Percentiles rank a stretch among this genome's conserved stretches.
Evolutionary conservation across 352 stramenopile genomes (phyloP).

Genomic region (Globisporangium alternatum): DNA sequence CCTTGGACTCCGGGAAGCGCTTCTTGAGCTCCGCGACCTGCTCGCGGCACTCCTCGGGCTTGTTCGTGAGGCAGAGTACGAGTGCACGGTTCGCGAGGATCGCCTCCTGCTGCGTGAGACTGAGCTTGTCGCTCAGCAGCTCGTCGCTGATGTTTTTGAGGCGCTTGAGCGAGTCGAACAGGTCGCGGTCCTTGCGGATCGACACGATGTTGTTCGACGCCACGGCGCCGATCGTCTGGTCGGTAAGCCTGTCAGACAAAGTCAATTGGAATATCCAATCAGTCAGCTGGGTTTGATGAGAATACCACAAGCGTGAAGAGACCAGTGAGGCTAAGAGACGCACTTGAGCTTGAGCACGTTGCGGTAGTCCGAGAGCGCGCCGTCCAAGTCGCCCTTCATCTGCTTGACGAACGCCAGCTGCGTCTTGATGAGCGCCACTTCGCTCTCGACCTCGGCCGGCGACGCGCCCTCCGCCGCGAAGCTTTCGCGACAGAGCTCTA

Average conservation of each 20-base stretch:
- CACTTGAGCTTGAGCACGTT: constrained; percentile 83
- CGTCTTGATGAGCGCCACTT: constrained; percentile 69
- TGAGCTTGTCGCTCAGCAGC: constrained; percentile 62
- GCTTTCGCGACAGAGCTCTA: constrained; percentile 67
- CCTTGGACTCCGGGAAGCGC: constrained; percentile 57
- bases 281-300: not conserved
- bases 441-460: constrained; percentile 60
- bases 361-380: constrained; percentile 67
- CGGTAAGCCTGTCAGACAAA: constrained; percentile 37
- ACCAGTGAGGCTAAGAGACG: constrained; percentile 7
- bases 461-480: constrained; percentile 51
- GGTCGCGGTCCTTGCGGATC: constrained; percentile 71
- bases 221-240: constrained; percentile 59
- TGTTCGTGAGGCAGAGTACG: constrained; percentile 73
- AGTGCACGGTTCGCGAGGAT: constrained; percentile 75
- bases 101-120: constrained; percentile 54
- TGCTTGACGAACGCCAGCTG: constrained; percentile 81
- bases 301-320: not conserved
- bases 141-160: constrained; percentile 63
- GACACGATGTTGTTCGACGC: constrained; percentile 82
- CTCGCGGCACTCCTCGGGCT: constrained; percentile 68
- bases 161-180: constrained; percentile 84
- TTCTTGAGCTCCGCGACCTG: constrained; percentile 48
- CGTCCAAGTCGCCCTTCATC: constrained; percentile 65
- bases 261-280: not conserved